Percentiles rank a stretch among this genome's conserved stretches.
phyloP scores from a whole-genome alignment of 805 yeast species.

The Candida endomychidarum region DNA sequence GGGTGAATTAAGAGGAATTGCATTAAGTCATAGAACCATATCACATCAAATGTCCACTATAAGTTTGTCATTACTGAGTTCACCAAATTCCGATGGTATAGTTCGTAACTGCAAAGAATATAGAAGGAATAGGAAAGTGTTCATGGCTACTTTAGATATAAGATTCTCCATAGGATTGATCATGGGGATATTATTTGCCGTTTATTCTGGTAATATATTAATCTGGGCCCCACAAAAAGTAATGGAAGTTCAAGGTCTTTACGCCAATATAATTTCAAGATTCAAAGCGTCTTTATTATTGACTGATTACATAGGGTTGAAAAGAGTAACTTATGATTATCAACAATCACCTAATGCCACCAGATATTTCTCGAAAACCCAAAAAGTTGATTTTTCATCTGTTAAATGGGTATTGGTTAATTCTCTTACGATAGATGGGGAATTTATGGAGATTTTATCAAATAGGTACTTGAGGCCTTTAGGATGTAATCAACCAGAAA shows the following conservation, averaged over 20 bases:
- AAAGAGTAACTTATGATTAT: slow-evolving; percentile 89
- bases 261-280: slow-evolving; percentile 75
- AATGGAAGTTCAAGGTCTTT: slow-evolving; percentile 79
- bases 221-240: slow-evolving; percentile 76
- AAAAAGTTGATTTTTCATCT: slow-evolving; percentile 72
- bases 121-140: slow-evolving; percentile 49
- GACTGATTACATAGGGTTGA: slow-evolving; percentile 85
- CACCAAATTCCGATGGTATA: slow-evolving; percentile 58
- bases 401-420: slow-evolving; percentile 89
- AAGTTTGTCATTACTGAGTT: slow-evolving; percentile 64
- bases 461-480: slow-evolving; percentile 89
- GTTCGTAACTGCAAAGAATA: slow-evolving; percentile 38
- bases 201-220: slow-evolving; percentile 80
- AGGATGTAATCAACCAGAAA: slow-evolving; percentile 75
- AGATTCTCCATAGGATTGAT: slow-evolving; percentile 77
- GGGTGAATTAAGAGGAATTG: slow-evolving; percentile 92
- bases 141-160: slow-evolving; percentile 47
- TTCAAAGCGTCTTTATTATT: slow-evolving; percentile 71
- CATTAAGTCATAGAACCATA: slow-evolving; percentile 83
- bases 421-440: slow-evolving; percentile 88
- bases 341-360: slow-evolving; percentile 86
- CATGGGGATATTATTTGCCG: slow-evolving; percentile 73
- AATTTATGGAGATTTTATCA: slow-evolving; percentile 82
- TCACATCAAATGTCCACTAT: slow-evolving; percentile 84
- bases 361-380: slow-evolving; percentile 72